Percentiles rank a stretch among this genome's conserved stretches.
Evolutionary conservation across 192 early-diverging fungal genomes (phyloP).

Genomic region (Backusella tuberculispora): DNA sequence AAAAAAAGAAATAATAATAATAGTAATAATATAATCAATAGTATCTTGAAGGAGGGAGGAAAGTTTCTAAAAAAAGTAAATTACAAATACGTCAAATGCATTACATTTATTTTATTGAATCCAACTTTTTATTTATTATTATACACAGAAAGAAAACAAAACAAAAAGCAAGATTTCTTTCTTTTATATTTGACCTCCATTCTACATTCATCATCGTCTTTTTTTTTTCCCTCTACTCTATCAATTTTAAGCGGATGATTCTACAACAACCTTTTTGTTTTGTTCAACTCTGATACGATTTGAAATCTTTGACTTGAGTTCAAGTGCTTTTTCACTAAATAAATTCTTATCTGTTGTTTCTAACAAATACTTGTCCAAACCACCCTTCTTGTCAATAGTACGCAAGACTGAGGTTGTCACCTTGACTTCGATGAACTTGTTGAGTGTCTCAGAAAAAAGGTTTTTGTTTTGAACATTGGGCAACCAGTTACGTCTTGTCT

Average conservation of each 20-base stretch:
- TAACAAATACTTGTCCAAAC: constrained; percentile 76
- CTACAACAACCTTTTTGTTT: background rate
- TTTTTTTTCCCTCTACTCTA: background rate
- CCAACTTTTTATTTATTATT: background rate
- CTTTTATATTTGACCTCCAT: no score
- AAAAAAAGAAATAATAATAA: background rate
- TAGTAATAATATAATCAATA: background rate
- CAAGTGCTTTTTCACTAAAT: constrained; percentile 57
- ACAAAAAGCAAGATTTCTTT: background rate
- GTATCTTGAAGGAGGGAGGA: no score
- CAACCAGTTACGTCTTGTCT: constrained; percentile 76
- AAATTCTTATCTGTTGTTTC: constrained; percentile 70
- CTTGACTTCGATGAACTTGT: constrained; percentile 57
- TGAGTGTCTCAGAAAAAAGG: constrained; percentile 68
- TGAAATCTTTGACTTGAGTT: constrained; percentile 50
- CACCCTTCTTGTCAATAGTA: constrained; percentile 85
- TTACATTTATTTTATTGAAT: no score
- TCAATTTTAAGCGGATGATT: constrained; percentile 1
- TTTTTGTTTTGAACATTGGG: constrained; percentile 75
- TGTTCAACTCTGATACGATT: constrained; percentile 6
- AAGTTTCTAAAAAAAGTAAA: no score
- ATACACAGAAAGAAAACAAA: background rate
- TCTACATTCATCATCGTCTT: no score
- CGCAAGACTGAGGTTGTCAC: constrained; percentile 72
- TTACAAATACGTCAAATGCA: no score